A percentile compares a stretch with the other conserved stretches of the same genome.
Evolutionary conservation across 2,329 filamentous ascomycete species (phyloP).

Genomic region (Fonsecaea pugnacius): DNA sequence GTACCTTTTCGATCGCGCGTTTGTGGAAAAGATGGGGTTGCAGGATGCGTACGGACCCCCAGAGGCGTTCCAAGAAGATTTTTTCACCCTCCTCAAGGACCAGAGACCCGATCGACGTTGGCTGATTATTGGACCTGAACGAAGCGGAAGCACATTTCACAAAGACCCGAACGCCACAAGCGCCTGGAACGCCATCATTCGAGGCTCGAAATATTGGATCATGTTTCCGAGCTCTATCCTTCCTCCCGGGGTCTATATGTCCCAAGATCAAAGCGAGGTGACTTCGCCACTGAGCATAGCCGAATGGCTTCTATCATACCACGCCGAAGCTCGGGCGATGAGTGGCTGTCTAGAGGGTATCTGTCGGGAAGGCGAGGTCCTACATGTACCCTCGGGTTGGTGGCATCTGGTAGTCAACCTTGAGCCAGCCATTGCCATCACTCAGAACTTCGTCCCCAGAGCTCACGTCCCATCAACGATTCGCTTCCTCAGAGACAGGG

Average conservation of each 20-base stretch:
- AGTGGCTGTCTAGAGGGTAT: slow-evolving; percentile 84
- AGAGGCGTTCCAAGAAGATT: slow-evolving; percentile 80
- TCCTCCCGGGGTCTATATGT: slow-evolving; percentile 85
- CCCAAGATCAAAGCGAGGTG: slow-evolving; percentile 86
- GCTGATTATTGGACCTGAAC: slow-evolving; percentile 85
- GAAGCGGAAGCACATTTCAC: slow-evolving; percentile 93
- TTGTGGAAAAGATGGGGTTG: slow-evolving; percentile 83
- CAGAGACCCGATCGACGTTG: slow-evolving; percentile 87
- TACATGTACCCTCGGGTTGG: slow-evolving; percentile 94
- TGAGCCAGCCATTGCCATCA: slow-evolving; percentile 81
- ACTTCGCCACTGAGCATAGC: slow-evolving; percentile 92
- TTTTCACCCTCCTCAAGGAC: slow-evolving; percentile 76
- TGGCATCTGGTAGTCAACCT: slow-evolving; percentile 96
- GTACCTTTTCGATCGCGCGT: slow-evolving; percentile 87
- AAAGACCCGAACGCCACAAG: slow-evolving; percentile 73
- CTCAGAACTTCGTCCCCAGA: slow-evolving; percentile 89
- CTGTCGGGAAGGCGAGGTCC: slow-evolving; percentile 79
- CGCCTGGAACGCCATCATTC: slow-evolving; percentile 92
- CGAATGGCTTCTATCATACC: slow-evolving; percentile 93
- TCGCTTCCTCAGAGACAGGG: slow-evolving; percentile 77
- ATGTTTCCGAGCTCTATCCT: slow-evolving; percentile 78
- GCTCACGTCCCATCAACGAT: slow-evolving; percentile 76
- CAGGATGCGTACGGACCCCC: slow-evolving; percentile 75
- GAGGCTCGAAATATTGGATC: slow-evolving; percentile 95
- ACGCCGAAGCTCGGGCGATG: slow-evolving; percentile 75